Base-by-base conservation (phyloP, 768 basidiomycete genomes). In the Crucibulum laeve region DNA sequence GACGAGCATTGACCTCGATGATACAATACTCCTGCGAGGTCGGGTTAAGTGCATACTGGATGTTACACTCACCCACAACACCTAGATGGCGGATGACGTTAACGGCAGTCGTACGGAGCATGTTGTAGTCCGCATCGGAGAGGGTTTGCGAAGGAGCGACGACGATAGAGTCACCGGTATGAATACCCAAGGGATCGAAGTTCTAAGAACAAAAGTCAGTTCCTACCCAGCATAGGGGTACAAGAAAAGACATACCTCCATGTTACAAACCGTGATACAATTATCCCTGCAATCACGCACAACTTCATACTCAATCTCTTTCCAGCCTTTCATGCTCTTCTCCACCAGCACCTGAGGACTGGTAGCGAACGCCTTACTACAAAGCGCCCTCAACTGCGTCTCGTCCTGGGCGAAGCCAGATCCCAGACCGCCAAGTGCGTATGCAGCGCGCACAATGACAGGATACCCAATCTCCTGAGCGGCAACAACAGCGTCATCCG, bases 271-370 rank as follows among this genome's bases (percentile, higher is more conserved):
- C 1, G 94, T 95, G 69, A 98, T 98, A 61, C 95, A 98, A 61
- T 99, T 99, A 60, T 98, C 91, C 49, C 90, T 77, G 69, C 93
- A 97, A 65, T 99, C 95, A 46, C 95, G 78, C 8, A 98, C 95
- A 39, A 99, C 95, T 61, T 99, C 95, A 55, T 99, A 99, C 70
- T 99, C 95, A 52, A 99, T 95, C 73, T 99, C 95, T 69, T 99
- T 98, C 95, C 95, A 99, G 2, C 95, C 95, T 69, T 98, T 98
- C 95, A 98, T 98, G 55, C 90, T 93, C 76, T 84, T 94, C 74
- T 99, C 96, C 13, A 99, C 92, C n/a, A 99, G 74, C 0, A 99
- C 94, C 66, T 98, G 96, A 34, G 95, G 93, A 54, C 91, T 93
- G 11, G 92, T 97, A 35, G 95, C 94, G 58, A 99, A 98, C 7